Conservation (phyloP, 495 filamentous ascomycete genomes). For the Penicillium arizonense region DNA sequence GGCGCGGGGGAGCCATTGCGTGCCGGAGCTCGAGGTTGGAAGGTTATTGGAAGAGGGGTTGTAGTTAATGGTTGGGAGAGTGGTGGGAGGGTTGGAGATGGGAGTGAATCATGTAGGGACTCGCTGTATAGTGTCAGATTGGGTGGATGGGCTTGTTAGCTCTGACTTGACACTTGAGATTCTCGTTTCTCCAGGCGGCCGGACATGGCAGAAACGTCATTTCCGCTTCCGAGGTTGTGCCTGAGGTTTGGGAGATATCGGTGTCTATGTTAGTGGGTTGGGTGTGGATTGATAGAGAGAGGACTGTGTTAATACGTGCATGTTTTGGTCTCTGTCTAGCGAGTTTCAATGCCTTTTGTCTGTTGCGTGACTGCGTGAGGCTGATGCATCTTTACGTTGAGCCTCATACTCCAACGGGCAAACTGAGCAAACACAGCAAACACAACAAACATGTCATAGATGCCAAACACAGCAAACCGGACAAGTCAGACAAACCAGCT, state of each 20-base stretch:
- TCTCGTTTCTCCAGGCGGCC: constrained; percentile 22
- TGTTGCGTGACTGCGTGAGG: too few species aligned
- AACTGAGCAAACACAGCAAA: too few species aligned
- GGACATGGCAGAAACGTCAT: constrained; percentile 37
- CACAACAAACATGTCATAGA: too few species aligned
- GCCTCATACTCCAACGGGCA: too few species aligned
- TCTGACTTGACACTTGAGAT: constrained; percentile 7
- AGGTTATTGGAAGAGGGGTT: not conserved
- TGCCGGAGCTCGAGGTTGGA: constrained; percentile 2
- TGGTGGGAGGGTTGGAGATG: not conserved
- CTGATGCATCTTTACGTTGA: too few species aligned
- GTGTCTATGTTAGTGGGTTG: too few species aligned
- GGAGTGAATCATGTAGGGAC: not conserved
- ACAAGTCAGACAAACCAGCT: too few species aligned
- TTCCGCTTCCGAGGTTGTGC: not conserved
- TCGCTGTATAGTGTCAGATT: not conserved
- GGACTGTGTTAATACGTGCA: too few species aligned
- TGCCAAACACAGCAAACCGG: too few species aligned
- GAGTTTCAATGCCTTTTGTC: too few species aligned
- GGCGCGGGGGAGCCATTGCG: constrained; percentile 48
- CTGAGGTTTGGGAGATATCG: not conserved
- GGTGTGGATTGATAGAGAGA: not conserved
- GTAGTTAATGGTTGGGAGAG: constrained; percentile 9
- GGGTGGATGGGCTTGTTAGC: not conserved
- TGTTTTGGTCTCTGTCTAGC: too few species aligned